phyloP scores from a whole-genome alignment of 495 filamentous ascomycete species.

The Clohesyomyces aquaticus region DNA sequence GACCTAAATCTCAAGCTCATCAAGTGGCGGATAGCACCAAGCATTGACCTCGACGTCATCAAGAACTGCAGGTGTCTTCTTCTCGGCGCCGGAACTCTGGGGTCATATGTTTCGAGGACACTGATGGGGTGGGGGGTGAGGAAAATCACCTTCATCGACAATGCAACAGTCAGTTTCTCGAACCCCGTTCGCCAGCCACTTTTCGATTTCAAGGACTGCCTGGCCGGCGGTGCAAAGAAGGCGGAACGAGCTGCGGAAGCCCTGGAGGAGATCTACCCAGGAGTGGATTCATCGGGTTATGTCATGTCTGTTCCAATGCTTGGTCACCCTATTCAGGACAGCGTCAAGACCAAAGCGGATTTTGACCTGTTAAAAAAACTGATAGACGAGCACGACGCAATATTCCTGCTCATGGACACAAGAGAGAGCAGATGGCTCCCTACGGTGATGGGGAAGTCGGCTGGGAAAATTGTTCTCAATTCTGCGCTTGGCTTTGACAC shows the following conservation, averaged over 20 bases:
- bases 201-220: constrained; percentile 86
- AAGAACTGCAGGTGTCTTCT: constrained; percentile 90
- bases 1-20: constrained; percentile 97
- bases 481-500: constrained; percentile 95
- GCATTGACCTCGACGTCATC: constrained; percentile 82
- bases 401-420: constrained; percentile 96
- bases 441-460: constrained; percentile 94
- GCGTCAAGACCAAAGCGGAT: constrained; percentile 65
- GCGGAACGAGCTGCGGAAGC: constrained; percentile 79
- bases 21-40: constrained; percentile 95
- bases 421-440: constrained; percentile 93
- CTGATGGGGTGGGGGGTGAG: constrained; percentile 96
- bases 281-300: constrained; percentile 77
- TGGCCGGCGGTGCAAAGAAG: constrained; percentile 83
- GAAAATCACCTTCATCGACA: constrained; percentile 95
- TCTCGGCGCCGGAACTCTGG: constrained; percentile 92
- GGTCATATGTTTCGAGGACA: constrained; percentile 88
- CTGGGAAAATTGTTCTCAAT: constrained; percentile 94
- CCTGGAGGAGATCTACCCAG: constrained; percentile 85
- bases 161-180: constrained; percentile 92
- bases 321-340: constrained; percentile 81
- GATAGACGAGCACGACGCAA: constrained; percentile 84
- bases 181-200: constrained; percentile 95
- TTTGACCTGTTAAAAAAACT: constrained; percentile 74
- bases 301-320: constrained; percentile 90